Percentiles rank a stretch among this genome's conserved stretches.
Evolutionary conservation across 441 rosid species (phyloP).

Genomic region (Biscutella laevigata): DNA sequence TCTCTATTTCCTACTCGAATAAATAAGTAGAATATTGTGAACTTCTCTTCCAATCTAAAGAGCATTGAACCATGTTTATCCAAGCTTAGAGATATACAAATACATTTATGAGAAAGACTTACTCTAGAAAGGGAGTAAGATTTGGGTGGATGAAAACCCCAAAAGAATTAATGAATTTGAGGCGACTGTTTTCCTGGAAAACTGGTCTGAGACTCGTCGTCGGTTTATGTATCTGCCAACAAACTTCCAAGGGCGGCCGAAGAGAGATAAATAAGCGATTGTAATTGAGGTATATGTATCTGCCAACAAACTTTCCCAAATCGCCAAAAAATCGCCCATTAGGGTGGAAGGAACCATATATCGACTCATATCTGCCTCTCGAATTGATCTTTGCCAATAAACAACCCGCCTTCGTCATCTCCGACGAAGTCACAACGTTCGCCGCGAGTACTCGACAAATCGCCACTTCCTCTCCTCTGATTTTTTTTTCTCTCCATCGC

Average conservation of each 20-base stretch:
- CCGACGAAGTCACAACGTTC: no score
- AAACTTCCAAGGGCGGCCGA: conserved; percentile 47
- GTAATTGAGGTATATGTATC: conserved; percentile 16
- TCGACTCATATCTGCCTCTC: no score
- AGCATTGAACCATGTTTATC: background rate
- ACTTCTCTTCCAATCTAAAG: conserved; percentile 9
- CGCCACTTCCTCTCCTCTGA: no score
- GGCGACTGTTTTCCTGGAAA: conserved; percentile 30
- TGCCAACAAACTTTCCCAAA: no score
- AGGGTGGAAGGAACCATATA: no score
- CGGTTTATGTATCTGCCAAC: conserved; percentile 48
- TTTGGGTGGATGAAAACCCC: conserved; percentile 40
- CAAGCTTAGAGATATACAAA: no score
- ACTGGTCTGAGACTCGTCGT: conserved; percentile 34
- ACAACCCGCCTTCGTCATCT: no score
- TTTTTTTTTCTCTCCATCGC: no score
- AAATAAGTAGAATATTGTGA: background rate
- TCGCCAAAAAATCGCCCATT: no score
- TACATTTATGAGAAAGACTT: conserved; percentile 1
- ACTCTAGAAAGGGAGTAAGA: conserved; percentile 29
- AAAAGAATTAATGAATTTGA: conserved; percentile 40
- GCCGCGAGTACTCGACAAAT: no score
- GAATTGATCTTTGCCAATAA: no score
- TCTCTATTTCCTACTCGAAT: background rate
- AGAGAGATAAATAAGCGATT: background rate